Evolutionary conservation across 306 rosid species (phyloP).

Genomic region (Quercus alba): DNA sequence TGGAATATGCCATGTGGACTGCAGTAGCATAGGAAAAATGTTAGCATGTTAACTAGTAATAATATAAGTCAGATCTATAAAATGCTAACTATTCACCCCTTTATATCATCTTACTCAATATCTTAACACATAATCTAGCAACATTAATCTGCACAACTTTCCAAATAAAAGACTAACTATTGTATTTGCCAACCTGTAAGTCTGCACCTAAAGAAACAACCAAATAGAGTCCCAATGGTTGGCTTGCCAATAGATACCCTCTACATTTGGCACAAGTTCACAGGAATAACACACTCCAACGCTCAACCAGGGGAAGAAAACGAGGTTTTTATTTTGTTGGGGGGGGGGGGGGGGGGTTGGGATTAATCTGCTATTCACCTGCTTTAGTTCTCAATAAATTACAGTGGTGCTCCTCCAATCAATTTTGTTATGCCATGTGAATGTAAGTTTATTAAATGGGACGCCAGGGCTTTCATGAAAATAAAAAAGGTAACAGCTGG

Average conservation of each 20-base stretch:
- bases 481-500: no score
- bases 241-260: background rate
- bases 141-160: background rate
- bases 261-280: background rate
- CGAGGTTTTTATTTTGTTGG: background rate
- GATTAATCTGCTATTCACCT: background rate
- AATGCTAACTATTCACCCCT: background rate
- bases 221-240: background rate
- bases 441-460: no score
- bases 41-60: conserved; percentile 3
- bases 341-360: no score
- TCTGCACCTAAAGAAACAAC: background rate
- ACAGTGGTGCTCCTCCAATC: no score
- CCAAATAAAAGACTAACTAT: background rate
- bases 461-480: no score
- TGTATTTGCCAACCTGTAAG: background rate
- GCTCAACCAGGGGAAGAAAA: background rate
- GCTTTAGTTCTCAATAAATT: no score
- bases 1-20: conserved; percentile 98
- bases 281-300: background rate
- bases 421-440: no score
- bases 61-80: background rate
- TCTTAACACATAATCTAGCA: background rate
- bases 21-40: conserved; percentile 39
- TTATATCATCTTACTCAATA: background rate